Base-by-base conservation (phyloP, 176 grass and related monocot species). In the Ensete glaucum region DNA sequence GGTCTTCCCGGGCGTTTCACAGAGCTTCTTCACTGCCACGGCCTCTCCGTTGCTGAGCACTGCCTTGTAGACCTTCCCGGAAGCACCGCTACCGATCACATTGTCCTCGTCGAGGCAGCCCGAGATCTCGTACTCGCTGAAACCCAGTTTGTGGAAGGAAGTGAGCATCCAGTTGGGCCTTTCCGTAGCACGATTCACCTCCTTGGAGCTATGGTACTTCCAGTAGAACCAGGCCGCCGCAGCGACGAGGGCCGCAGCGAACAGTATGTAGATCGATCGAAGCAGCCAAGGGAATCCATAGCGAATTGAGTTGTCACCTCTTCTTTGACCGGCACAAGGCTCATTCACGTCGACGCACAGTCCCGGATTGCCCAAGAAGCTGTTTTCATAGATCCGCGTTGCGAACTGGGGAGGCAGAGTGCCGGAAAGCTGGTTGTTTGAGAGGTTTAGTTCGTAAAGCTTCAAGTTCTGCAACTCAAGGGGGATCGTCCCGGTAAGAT, bases 341-440 rank as follows among this genome's bases (percentile, higher is more conserved):
- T 52, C 29, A 9, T 1, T 19, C 58, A 25, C 13, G 14, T n/a
- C 26, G 5, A 26, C 43, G 48, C 43, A 77, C 48, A 77, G 59
- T n/a, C 1, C 60, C 60, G 75, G 75, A 64, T 77, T 77, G 20
- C 75, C 75, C 75, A 66, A 65, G 60, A 77, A 65, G 60, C 75
- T 77, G 21, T 51, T 53, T 64, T 52, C 14, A 27, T 77, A 65
- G 7, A 52, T 25, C 12, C 12, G 16, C 6, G 9, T 65, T 12
- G 21, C 0, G 49, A 77, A 77, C 11, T 53, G 48, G 43, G 75
- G 48, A 52, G 75, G 75, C 29, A 77, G 19, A 11, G 59, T 23
- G 0, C 75, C 75, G 1, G 59, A 77, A 10, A 77, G 75, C 60
- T 77, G 11, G 60, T 77, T 77, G 10, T 77, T 65, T 48, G 75